These are phyloP conservation scores for Trichophyton mentagrophytes DNA, from an alignment of 2,329 filamentous ascomycete genomes.

Conservation along the genomic window DNA sequence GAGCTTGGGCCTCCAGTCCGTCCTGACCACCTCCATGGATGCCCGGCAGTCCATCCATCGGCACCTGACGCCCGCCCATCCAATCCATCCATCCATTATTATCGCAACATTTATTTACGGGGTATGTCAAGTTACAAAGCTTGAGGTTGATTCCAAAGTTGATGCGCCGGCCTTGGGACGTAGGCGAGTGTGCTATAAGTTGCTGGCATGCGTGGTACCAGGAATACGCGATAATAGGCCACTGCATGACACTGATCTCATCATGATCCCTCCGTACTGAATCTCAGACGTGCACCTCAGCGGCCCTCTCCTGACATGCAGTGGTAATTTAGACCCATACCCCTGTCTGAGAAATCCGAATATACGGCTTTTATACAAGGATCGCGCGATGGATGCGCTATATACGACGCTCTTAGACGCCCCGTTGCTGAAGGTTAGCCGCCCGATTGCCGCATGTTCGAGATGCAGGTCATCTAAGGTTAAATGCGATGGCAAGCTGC, in stretches of 20 bases:
- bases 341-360: neutral
- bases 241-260: neutral
- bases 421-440: constrained; percentile 47
- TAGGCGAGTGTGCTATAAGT: neutral
- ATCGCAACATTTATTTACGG: too few relatives aligned
- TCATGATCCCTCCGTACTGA: neutral
- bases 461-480: constrained; percentile 85
- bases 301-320: neutral
- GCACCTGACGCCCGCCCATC: too few relatives aligned
- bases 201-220: neutral
- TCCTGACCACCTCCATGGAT: too few relatives aligned
- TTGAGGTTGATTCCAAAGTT: neutral
- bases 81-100: too few relatives aligned
- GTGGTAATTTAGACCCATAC: neutral
- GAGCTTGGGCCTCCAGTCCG: too few relatives aligned
- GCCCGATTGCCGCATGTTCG: constrained; percentile 67
- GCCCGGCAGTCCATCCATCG: too few relatives aligned
- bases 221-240: neutral
- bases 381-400: neutral
- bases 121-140: neutral
- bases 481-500: constrained; percentile 94
- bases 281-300: neutral
- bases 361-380: neutral
- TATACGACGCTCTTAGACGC: constrained; percentile 23
- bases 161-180: neutral